These are phyloP conservation scores for Vanderwaltozyma polyspora DNA, from an alignment of 805 yeast genomes.

Conservation along the genomic window DNA sequence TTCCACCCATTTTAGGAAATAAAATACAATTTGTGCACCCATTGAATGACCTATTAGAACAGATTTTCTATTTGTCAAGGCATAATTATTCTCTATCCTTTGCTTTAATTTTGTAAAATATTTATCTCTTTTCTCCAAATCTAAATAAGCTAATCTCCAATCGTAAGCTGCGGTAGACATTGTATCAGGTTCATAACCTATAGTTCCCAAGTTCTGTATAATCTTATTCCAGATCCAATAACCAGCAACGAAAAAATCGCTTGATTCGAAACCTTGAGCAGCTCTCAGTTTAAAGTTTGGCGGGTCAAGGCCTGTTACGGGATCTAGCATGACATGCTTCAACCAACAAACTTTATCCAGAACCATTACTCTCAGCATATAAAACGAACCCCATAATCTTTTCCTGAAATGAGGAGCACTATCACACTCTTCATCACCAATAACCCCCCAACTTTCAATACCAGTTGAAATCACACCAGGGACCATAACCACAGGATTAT, in stretches of 20 bases:
- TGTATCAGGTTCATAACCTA: constrained; percentile 85
- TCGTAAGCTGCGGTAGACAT: constrained; percentile 91
- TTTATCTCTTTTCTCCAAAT: constrained; percentile 76
- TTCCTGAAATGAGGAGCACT: constrained; percentile 77
- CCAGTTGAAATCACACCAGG: constrained; percentile 97
- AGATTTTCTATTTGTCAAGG: constrained; percentile 49
- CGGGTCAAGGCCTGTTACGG: constrained; percentile 89
- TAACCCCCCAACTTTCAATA: constrained; percentile 83
- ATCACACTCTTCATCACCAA: constrained; percentile 70
- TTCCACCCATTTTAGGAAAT: constrained; percentile 93
- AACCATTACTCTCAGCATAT: constrained; percentile 87
- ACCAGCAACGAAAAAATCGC: constrained; percentile 93
- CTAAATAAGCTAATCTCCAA: constrained; percentile 88
- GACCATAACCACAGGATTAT: constrained; percentile 78
- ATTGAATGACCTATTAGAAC: constrained; percentile 87
- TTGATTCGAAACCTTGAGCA: constrained; percentile 92
- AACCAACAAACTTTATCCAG: constrained; percentile 91
- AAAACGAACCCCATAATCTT: constrained; percentile 93
- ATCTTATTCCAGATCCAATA: constrained; percentile 98
- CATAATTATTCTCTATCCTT: constrained; percentile 53
- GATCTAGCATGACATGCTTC: constrained; percentile 79
- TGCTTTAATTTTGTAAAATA: constrained; percentile 70
- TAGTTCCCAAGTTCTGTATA: constrained; percentile 84
- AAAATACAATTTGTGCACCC: constrained; percentile 87
- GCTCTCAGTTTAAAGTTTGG: constrained; percentile 71